Percentiles rank a stretch among this genome's conserved stretches.
Conservation (phyloP, 2,329 filamentous ascomycete genomes). For the Hymenoscyphus scutula region DNA sequence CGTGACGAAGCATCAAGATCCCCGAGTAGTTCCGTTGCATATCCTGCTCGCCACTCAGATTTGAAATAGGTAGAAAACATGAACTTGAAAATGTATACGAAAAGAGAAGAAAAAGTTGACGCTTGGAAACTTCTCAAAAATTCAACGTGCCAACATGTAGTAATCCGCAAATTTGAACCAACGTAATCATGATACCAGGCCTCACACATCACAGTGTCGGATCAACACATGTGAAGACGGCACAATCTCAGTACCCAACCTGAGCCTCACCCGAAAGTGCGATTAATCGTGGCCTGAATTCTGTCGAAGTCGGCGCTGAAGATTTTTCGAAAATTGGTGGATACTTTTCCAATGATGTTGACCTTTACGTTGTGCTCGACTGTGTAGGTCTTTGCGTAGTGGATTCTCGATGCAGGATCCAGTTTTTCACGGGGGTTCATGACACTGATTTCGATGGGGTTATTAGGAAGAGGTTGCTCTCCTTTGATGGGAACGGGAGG, state of each 20-base stretch:
- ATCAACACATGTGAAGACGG: no score
- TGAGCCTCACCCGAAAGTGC: no score
- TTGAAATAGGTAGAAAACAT: no score
- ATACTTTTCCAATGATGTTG: slow-evolving; percentile 21
- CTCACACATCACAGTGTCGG: no score
- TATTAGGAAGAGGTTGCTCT: no score
- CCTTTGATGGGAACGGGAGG: no score
- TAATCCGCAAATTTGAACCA: background rate
- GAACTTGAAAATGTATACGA: background rate
- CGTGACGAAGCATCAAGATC: background rate
- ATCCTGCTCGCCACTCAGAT: no score
- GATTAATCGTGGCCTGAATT: background rate
- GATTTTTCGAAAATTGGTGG: background rate
- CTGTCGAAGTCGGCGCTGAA: background rate
- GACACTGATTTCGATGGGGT: background rate
- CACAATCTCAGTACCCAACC: no score
- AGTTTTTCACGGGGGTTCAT: background rate
- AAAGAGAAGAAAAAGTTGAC: background rate
- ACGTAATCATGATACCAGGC: no score
- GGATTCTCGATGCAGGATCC: slow-evolving; percentile 16
- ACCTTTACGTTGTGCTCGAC: slow-evolving; percentile 30
- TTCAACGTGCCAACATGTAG: background rate
- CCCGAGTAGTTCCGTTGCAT: background rate
- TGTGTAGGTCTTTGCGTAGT: slow-evolving; percentile 31
- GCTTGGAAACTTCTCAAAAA: background rate